Conservation (phyloP, 495 filamentous ascomycete species). For the Rusavskia elegans region DNA sequence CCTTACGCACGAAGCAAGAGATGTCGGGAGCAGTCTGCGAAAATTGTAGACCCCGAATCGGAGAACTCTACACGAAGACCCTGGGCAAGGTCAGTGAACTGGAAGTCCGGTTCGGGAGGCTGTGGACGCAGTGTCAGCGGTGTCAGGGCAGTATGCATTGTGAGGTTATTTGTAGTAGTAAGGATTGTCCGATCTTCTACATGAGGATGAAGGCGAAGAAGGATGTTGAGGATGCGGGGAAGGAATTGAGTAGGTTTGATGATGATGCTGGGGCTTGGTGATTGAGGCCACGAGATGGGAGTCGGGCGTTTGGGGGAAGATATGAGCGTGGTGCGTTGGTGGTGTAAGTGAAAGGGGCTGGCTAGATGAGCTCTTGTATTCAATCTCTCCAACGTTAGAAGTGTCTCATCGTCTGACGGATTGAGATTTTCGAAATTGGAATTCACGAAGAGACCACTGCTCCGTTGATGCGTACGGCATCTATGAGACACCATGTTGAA, state of each 20-base stretch:
- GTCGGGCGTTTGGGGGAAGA: too few relatives aligned
- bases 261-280: slow-evolving; percentile 41
- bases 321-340: too few relatives aligned
- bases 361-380: too few relatives aligned
- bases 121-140: slow-evolving; percentile 98
- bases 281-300: not conserved
- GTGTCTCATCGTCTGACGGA: too few relatives aligned
- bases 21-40: slow-evolving; percentile 74
- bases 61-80: slow-evolving; percentile 87
- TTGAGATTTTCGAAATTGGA: too few relatives aligned
- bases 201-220: slow-evolving; percentile 99
- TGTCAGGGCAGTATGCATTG: slow-evolving; percentile 96
- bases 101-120: slow-evolving; percentile 76
- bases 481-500: too few relatives aligned
- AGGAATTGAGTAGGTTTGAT: slow-evolving; percentile 84
- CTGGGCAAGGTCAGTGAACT: slow-evolving; percentile 75
- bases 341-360: too few relatives aligned
- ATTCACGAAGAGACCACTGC: too few relatives aligned
- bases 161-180: slow-evolving; percentile 91
- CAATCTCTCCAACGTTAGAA: too few relatives aligned
- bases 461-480: too few relatives aligned
- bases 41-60: slow-evolving; percentile 67
- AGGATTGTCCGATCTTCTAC: slow-evolving; percentile 98
- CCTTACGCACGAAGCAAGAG: slow-evolving; percentile 63
- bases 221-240: slow-evolving; percentile 88